Percentiles rank a stretch among this genome's conserved stretches.
These are phyloP conservation scores for Acacia concinna DNA, from an alignment of 331 rosid species.

Conservation along the genomic window DNA sequence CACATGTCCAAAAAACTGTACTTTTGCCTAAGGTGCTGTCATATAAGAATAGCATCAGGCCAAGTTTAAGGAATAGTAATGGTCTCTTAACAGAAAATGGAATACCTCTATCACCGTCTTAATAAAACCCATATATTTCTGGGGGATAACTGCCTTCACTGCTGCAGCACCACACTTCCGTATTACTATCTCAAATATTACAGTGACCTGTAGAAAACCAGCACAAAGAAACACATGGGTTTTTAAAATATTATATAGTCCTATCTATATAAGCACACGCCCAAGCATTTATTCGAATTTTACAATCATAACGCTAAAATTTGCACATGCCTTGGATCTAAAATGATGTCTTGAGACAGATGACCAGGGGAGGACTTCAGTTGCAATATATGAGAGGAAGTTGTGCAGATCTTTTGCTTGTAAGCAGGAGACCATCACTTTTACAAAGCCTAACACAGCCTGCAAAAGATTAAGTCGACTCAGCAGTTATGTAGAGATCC, in stretches of 20 bases:
- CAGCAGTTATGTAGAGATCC: conserved; percentile 25
- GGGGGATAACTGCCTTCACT: conserved; percentile 64
- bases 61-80: not conserved
- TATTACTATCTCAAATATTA: conserved; percentile 71
- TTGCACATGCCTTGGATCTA: conserved; percentile 66
- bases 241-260: conserved; percentile 4
- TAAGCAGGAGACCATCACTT: conserved; percentile 80
- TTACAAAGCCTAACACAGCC: conserved; percentile 95
- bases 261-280: not conserved
- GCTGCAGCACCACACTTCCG: conserved; percentile 87
- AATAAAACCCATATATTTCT: conserved; percentile 63
- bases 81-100: conserved; percentile 1
- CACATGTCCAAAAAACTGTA: not conserved
- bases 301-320: conserved; percentile 14
- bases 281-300: not conserved
- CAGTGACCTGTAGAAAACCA: conserved; percentile 56
- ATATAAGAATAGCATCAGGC: conserved; percentile 18
- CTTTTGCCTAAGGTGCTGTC: conserved; percentile 5
- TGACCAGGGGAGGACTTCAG: conserved; percentile 76
- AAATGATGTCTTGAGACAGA: conserved; percentile 84
- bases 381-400: conserved; percentile 58
- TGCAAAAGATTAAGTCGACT: conserved; percentile 41
- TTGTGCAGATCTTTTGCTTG: conserved; percentile 60
- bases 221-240: conserved; percentile 8
- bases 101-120: conserved; percentile 68